These are phyloP conservation scores for Paraphysoderma sedebokerense DNA, from an alignment of 371 early-diverging fungal genomes.

Conservation along the genomic window DNA sequence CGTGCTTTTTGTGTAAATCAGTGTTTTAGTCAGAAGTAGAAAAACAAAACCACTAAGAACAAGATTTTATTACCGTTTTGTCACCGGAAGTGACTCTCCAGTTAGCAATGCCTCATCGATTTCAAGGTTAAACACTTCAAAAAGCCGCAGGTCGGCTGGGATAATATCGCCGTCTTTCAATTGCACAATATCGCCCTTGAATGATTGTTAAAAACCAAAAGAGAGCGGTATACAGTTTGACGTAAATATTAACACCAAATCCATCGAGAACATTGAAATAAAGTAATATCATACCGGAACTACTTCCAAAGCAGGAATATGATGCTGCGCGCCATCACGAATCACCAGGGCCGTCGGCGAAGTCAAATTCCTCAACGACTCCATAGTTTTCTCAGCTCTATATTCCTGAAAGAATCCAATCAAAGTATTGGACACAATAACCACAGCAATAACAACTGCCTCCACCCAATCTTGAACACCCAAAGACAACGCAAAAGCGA, in stretches of 20 bases:
- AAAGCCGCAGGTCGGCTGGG: slow-evolving; percentile 53
- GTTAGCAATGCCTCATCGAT: slow-evolving; percentile 59
- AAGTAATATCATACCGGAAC: no score
- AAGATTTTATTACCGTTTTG: no score
- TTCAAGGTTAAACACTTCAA: slow-evolving; percentile 50
- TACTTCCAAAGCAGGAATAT: slow-evolving; percentile 32
- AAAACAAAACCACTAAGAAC: background rate
- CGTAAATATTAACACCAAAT: no score
- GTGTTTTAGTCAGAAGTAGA: no score
- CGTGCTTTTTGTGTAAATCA: no score
- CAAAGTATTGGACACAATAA: slow-evolving; percentile 48
- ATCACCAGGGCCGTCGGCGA: slow-evolving; percentile 48
- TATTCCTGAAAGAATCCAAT: slow-evolving; percentile 50
- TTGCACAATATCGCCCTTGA: slow-evolving; percentile 45
- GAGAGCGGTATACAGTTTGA: no score
- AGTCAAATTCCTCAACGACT: slow-evolving; percentile 34
- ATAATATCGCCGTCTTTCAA: slow-evolving; percentile 47
- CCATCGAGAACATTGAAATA: no score
- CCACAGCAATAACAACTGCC: slow-evolving; percentile 43
- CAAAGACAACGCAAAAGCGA: slow-evolving; percentile 25
- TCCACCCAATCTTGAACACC: slow-evolving; percentile 39
- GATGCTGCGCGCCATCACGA: slow-evolving; percentile 35
- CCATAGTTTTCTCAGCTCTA: slow-evolving; percentile 40
- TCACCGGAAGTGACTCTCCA: slow-evolving; percentile 32
- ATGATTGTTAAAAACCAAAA: no score